These are phyloP conservation scores for Neocucurbitaria cava DNA, from an alignment of 2,329 filamentous ascomycete species.

Conservation along the genomic window DNA sequence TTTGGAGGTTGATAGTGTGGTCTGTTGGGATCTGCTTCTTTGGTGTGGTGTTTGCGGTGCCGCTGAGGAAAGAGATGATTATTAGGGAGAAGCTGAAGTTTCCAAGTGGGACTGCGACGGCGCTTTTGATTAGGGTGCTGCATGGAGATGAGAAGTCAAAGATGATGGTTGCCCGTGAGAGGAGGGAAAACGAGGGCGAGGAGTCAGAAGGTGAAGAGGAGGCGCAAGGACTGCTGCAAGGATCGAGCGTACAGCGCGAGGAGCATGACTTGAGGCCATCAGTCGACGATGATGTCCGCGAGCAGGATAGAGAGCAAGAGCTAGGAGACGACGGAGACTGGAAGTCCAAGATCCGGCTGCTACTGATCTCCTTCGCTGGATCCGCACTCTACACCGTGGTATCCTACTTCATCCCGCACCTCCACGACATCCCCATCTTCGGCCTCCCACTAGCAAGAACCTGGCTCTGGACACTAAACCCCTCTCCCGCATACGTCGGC, in stretches of 20 bases:
- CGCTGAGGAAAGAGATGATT: constrained; percentile 87
- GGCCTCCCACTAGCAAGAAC: constrained; percentile 74
- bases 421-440: constrained; percentile 88
- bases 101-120: constrained; percentile 93
- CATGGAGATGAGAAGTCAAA: constrained; percentile 65
- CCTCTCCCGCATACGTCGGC: constrained; percentile 94
- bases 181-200: constrained; percentile 6
- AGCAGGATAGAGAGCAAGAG: constrained; percentile 31
- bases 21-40: constrained; percentile 94
- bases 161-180: constrained; percentile 5
- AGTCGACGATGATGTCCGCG: constrained; percentile 17
- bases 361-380: constrained; percentile 65
- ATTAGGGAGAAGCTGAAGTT: constrained; percentile 92
- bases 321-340: constrained; percentile 57
- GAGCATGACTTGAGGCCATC: constrained; percentile 30
- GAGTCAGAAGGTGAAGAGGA: constrained; percentile 35
- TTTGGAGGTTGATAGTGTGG: constrained; percentile 86
- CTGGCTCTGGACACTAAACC: constrained; percentile 97
- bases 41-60: constrained; percentile 95
- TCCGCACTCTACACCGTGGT: constrained; percentile 73
- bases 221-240: constrained; percentile 43
- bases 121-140: constrained; percentile 87
- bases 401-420: constrained; percentile 87
- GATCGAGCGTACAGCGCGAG: constrained; percentile 23
- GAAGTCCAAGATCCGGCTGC: constrained; percentile 66